A percentile compares a stretch with the other conserved stretches of the same genome.
Evolutionary conservation across 805 yeast genomes (phyloP).

Genomic region (Candida tallmaniae): DNA sequence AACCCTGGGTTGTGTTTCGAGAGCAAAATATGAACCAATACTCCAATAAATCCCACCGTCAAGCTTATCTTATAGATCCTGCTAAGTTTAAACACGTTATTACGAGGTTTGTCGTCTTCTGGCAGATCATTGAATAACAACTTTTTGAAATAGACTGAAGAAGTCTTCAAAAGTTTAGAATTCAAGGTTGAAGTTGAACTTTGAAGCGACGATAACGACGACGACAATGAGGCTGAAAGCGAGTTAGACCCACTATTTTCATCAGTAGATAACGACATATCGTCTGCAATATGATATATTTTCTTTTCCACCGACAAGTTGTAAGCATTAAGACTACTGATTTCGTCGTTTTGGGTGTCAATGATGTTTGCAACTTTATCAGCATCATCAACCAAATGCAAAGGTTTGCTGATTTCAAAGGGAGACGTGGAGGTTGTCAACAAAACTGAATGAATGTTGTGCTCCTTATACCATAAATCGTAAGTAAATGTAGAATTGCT

Average conservation of each 20-base stretch:
- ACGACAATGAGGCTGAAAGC: conserved; percentile 18
- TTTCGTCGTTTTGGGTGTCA: conserved; percentile 29
- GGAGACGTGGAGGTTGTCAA: conserved; percentile 24
- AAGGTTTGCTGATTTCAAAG: conserved; percentile 2
- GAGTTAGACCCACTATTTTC: conserved; percentile 4
- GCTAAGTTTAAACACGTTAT: conserved; percentile 11
- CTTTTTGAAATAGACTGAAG: conserved; percentile 28
- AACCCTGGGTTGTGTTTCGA: conserved; percentile 16
- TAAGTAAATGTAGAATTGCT: conserved; percentile 19
- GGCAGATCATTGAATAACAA: conserved; percentile 16
- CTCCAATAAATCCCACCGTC: conserved; percentile 37
- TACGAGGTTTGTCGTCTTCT: conserved; percentile 5
- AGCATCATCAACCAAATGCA: conserved; percentile 8
- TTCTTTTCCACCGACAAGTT: conserved; percentile 21
- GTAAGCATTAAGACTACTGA: conserved; percentile 21
- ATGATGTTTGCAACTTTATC: conserved; percentile 14
- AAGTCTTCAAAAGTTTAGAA: conserved; percentile 21
- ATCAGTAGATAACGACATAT: conserved; percentile 8
- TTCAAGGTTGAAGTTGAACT: conserved; percentile 26
- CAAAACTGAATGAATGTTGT: conserved; percentile 29
- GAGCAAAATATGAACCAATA: conserved; percentile 32
- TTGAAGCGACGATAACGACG: conserved; percentile 27
- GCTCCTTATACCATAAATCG: conserved; percentile 31
- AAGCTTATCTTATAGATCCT: conserved; percentile 30
- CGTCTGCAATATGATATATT: conserved; percentile 18